These are phyloP conservation scores for Arabidopsis hybrid DNA, from an alignment of 441 rosid genomes.

Conservation along the genomic window DNA sequence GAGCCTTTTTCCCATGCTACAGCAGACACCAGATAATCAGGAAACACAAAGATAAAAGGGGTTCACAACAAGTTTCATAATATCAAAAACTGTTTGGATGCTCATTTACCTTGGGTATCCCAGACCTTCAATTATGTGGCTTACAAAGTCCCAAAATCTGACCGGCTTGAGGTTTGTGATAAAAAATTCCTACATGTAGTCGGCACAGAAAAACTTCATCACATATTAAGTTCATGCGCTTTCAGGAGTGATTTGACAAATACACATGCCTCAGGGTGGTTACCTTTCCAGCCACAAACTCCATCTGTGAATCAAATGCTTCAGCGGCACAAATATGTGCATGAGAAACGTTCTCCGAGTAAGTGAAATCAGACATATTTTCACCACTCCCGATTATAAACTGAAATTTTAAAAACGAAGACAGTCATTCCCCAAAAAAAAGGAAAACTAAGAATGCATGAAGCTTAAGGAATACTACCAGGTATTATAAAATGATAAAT, in stretches of 20 bases:
- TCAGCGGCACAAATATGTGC: constrained; percentile 84
- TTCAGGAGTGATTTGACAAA: constrained; percentile 3
- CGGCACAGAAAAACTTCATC: constrained; percentile 40
- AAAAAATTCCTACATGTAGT: constrained; percentile 74
- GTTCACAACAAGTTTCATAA: constrained; percentile 19
- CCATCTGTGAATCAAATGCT: constrained; percentile 71
- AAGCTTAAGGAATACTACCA: constrained; percentile 8
- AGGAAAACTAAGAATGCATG: background rate
- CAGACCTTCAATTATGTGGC: constrained; percentile 70
- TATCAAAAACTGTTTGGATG: constrained; percentile 18
- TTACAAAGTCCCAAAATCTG: constrained; percentile 80
- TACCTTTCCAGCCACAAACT: constrained; percentile 95
- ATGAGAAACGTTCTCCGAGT: constrained; percentile 81
- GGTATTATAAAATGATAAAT: background rate
- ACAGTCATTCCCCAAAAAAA: constrained; percentile 13
- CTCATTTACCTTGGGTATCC: constrained; percentile 79
- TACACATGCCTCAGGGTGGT: background rate
- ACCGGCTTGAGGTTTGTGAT: constrained; percentile 83
- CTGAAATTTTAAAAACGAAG: constrained; percentile 60
- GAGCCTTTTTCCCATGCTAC: background rate
- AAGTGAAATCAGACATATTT: constrained; percentile 89
- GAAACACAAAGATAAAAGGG: constrained; percentile 3
- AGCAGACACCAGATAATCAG: constrained; percentile 19
- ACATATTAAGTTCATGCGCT: constrained; percentile 18
- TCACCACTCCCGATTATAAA: constrained; percentile 80